Percentiles rank a stretch among this genome's conserved stretches.
Conservation (phyloP, 2,329 filamentous ascomycete genomes). For the Paramyrothecium sp. region DNA sequence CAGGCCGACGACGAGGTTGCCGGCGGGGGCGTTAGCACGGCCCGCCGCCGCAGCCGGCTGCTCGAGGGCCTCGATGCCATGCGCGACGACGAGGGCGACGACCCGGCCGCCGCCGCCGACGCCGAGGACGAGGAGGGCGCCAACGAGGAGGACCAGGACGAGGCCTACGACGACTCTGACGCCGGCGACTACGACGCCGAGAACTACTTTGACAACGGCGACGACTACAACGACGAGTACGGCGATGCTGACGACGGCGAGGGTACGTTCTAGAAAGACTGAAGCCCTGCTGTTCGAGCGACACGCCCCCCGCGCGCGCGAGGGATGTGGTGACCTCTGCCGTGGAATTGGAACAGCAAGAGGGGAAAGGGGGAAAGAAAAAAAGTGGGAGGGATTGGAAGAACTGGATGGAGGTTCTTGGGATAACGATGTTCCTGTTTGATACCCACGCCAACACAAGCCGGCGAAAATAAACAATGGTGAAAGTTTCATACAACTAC, state of each 20-base stretch:
- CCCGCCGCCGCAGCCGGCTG: slow-evolving; percentile 35
- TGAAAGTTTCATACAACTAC: too few relatives aligned
- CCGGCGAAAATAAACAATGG: too few relatives aligned
- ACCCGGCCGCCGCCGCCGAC: slow-evolving; percentile 43
- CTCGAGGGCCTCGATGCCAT: slow-evolving; percentile 42
- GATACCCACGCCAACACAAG: slow-evolving; percentile 21
- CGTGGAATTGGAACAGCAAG: not conserved
- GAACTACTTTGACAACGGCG: slow-evolving; percentile 58
- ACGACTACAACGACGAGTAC: slow-evolving; percentile 52
- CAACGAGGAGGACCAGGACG: slow-evolving; percentile 46
- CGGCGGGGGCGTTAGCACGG: slow-evolving; percentile 25
- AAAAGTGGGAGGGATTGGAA: not conserved
- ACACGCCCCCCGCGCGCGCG: too few relatives aligned
- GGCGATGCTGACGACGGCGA: slow-evolving; percentile 51
- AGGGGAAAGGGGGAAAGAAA: not conserved
- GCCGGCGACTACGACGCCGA: slow-evolving; percentile 62
- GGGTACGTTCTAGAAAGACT: slow-evolving; percentile 31
- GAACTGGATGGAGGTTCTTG: not conserved
- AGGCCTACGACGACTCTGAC: slow-evolving; percentile 55
- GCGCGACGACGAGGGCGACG: slow-evolving; percentile 50
- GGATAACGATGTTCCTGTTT: slow-evolving; percentile 10
- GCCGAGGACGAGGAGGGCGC: slow-evolving; percentile 50
- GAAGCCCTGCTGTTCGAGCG: not conserved
- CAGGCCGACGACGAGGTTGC: slow-evolving; percentile 20
- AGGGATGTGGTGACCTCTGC: not conserved